Base-by-base conservation (phyloP, 768 basidiomycete species). In the Boletus reticuloceps region DNA sequence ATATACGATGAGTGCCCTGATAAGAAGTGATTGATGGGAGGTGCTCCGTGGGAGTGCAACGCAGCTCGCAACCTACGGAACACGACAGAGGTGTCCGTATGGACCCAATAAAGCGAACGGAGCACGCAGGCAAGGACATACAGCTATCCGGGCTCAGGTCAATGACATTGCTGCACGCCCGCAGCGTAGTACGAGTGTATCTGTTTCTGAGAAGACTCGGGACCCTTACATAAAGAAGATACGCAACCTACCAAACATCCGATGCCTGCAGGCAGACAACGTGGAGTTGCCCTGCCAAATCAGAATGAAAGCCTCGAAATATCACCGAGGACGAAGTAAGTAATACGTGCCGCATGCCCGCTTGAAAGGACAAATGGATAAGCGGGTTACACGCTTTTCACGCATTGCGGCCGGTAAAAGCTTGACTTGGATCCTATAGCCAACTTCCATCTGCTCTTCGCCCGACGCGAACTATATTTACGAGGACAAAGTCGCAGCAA, bases 261-360 rank as follows among this genome's bases (percentile, higher is more conserved):
- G 64, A 67, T 81, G 84, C 86, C 85, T 86, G 84, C 83, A 87
- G 86, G 86, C 86, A 84, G 73, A 76, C 78, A 86, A 85, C 86
- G 85, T 88, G 80, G 72, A 72, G 70, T 75, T 71, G 72, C 75
- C 60, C 53, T 70, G 54, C 69, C 71, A 65, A 70, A 82, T 83
- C 80, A 79, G 82, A 85, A 56, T 51, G 38, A 61, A 75, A 72
- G 74, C 64, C 67, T 72, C 74, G 14, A 75, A 77, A 75, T 77
- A 60, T 66, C 58, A 55, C 69, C 70, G 66, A 63, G 58, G 61
- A 66, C 64, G 48, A 63, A 64, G 59, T 65, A 58, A 59, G 64
- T 68, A 71, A 69, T 70, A 62, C 58, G 27, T 39, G 65, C 68
- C 61, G 58, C 66, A 53, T 69, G 68, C 47, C 67, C 66, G 66